Conservation (phyloP, 2,329 filamentous ascomycete genomes). For the Lecanicillium sp. region DNA sequence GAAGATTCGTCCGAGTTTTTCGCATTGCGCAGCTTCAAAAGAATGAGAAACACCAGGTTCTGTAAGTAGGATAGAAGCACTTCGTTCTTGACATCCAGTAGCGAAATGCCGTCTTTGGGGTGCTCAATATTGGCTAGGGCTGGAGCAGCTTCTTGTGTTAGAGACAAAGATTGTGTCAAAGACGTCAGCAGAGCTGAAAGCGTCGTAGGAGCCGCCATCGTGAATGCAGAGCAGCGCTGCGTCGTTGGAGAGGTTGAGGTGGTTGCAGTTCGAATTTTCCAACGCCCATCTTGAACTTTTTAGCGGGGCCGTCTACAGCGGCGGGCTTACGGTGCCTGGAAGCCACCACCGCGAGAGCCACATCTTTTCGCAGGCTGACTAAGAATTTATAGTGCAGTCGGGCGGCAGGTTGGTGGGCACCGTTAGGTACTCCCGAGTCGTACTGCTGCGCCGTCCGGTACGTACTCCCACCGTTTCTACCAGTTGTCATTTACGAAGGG, state of each 20-base stretch:
- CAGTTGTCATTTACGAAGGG: too few relatives aligned
- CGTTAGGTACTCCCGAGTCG: too few relatives aligned
- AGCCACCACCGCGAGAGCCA: too few relatives aligned
- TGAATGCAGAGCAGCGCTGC: conserved; percentile 16
- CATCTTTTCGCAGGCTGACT: too few relatives aligned
- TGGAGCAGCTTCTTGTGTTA: conserved; percentile 59
- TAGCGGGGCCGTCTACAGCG: conserved; percentile 10
- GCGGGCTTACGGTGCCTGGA: too few relatives aligned
- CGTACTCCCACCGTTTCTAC: too few relatives aligned
- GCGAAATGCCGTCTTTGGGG: conserved; percentile 81
- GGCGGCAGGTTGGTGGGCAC: too few relatives aligned
- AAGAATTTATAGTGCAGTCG: too few relatives aligned
- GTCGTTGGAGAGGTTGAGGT: conserved; percentile 1
- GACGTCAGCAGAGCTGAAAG: conserved; percentile 43
- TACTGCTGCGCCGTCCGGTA: too few relatives aligned
- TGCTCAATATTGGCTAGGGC: conserved; percentile 55
- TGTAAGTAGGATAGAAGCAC: conserved; percentile 94
- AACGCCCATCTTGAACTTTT: conserved; percentile 12
- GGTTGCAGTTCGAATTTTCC: conserved; percentile 10
- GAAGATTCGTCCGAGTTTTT: conserved; percentile 15
- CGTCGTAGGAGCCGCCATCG: conserved; percentile 41
- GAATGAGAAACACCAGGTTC: conserved; percentile 80
- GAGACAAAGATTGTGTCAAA: conserved; percentile 49
- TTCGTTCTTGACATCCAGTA: conserved; percentile 94
- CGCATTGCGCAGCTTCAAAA: conserved; percentile 65